Evolutionary conservation across 805 yeast genomes (phyloP), one percentile per base, ranked within the genome.

Genomic region (Candida broadrunensis): DNA sequence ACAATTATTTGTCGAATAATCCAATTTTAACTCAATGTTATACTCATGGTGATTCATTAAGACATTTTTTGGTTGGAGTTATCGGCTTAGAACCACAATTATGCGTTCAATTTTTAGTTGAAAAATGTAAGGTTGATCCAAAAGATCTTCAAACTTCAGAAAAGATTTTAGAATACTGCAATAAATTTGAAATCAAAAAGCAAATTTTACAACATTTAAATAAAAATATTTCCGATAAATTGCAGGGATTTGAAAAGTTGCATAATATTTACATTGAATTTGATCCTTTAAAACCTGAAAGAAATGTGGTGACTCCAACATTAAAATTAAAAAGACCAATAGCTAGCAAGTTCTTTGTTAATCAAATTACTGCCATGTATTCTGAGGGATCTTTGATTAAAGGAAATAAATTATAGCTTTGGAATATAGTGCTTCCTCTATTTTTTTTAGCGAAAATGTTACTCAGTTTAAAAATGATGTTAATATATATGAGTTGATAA

Each of bases 221-320:
- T 46, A 46, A 45, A 12, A 54, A 67, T 27, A 60, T 69, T n/a
- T 41, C 42, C 5, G 36, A 31, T 9, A 44, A 47, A 35, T 47
- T 83, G 25, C 78, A 75, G 52, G 86, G 87, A 0, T 82, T 79
- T 52, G 90, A 83, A 56, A 77, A 75, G 48, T 44, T 83, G 23
- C 80, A 77, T 56, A 83, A 83, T 48, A 48, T 79, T 23, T 51
- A 58, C 25, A 58, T 81, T 25, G 77, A 62, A 34, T 43, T 78
- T 36, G 87, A 83, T 49, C 87, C 88, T 4, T 63, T 83, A 47
- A 78, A 70, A 27, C 63, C 80, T n/a, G 80, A 73, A 35, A 78
- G 80, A 43, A 81, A 79, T 36, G 75, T 78, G 2, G 58, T 84
- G 26, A 84, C 91, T 2, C 90, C 90, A 29, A 84, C 90, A 5